phyloP scores from a whole-genome alignment of 768 basidiomycete genomes.

The Flagelloscypha sp. region DNA sequence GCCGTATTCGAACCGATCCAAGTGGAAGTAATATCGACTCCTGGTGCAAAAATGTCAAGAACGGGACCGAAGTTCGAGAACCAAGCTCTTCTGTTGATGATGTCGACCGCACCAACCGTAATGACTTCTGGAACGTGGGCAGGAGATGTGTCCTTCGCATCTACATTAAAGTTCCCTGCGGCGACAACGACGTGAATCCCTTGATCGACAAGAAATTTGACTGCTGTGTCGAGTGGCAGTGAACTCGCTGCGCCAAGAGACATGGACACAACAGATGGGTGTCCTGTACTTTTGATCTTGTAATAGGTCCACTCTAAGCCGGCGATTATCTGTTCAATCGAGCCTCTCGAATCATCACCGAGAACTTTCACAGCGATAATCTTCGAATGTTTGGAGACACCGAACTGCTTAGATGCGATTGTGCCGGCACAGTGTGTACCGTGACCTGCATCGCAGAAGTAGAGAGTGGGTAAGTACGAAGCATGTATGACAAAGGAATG shows the following conservation, averaged over 20 bases:
- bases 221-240: slow-evolving; percentile 24
- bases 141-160: slow-evolving; percentile 26
- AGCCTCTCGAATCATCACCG: slow-evolving; percentile 26
- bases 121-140: slow-evolving; percentile 26
- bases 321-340: slow-evolving; percentile 20
- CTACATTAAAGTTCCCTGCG: slow-evolving; percentile 27
- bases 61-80: slow-evolving; percentile 33
- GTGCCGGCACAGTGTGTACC: slow-evolving; percentile 71
- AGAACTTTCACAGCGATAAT: slow-evolving; percentile 37
- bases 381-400: slow-evolving; percentile 32
- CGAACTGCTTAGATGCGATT: slow-evolving; percentile 44
- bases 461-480: no score
- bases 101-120: slow-evolving; percentile 32
- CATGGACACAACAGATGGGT: slow-evolving; percentile 29
- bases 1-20: slow-evolving; percentile 22
- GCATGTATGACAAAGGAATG: no score
- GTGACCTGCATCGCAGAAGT: no score
- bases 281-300: slow-evolving; percentile 12
- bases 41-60: slow-evolving; percentile 35
- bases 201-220: slow-evolving; percentile 16
- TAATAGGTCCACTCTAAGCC: slow-evolving; percentile 24
- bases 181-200: slow-evolving; percentile 27
- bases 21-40: slow-evolving; percentile 22
- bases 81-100: slow-evolving; percentile 23
- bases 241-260: slow-evolving; percentile 25